Conservation (phyloP, 2,329 filamentous ascomycete species). For the Diaporthe vaccinii region DNA sequence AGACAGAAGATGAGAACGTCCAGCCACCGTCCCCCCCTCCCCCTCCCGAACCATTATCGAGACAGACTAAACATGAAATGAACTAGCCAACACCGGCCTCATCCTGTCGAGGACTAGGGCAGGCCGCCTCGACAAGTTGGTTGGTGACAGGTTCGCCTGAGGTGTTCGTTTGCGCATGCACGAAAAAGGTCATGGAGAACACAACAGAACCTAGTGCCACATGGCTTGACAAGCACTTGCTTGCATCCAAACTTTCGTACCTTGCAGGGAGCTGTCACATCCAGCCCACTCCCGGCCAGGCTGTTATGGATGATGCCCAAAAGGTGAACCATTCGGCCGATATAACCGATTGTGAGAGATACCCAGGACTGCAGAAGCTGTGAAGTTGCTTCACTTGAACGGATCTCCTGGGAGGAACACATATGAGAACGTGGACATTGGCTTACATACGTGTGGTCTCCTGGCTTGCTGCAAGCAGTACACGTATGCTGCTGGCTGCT, state of each 20-base stretch:
- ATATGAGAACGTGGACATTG: background rate
- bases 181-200: background rate
- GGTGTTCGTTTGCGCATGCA: background rate
- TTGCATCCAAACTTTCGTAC: conserved; percentile 20
- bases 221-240: conserved; percentile 34
- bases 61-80: background rate
- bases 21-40: background rate
- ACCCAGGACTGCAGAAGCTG: background rate
- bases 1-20: background rate
- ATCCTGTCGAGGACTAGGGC: background rate
- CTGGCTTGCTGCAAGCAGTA: background rate
- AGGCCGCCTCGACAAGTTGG: background rate
- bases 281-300: background rate
- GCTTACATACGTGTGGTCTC: background rate
- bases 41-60: background rate
- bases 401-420: background rate
- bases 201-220: conserved; percentile 21
- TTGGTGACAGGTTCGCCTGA: background rate
- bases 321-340: conserved; percentile 2
- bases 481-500: conserved; percentile 3
- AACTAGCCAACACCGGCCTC: background rate
- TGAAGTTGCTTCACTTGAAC: background rate
- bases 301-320: background rate
- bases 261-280: background rate
- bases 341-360: background rate